Conservation (phyloP, 176 grass and related monocot species). For the Oryza punctata region DNA sequence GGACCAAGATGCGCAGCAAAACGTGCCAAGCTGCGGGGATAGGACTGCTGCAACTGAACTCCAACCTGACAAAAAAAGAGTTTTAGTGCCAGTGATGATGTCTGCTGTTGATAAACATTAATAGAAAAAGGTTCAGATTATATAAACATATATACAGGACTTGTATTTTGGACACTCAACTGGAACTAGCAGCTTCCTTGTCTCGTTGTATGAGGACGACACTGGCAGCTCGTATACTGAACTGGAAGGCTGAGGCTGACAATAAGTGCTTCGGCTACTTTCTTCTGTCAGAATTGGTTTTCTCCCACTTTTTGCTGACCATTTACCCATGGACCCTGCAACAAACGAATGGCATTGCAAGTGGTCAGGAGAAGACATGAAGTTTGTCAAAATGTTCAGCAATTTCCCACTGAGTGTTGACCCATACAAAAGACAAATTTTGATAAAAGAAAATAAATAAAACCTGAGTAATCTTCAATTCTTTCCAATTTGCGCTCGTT, state of each 20-base stretch:
- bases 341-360: not conserved
- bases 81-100: conserved; percentile 22
- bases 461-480: conserved; percentile 78
- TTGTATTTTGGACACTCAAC: conserved; percentile 47
- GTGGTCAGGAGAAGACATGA: not conserved
- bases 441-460: not conserved
- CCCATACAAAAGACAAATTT: not conserved
- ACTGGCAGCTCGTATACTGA: conserved; percentile 57
- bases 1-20: conserved; percentile 76
- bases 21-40: conserved; percentile 71
- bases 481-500: conserved; percentile 51
- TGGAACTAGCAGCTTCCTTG: conserved; percentile 77
- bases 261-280: conserved; percentile 74
- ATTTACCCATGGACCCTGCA: conserved; percentile 58
- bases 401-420: conserved; percentile 12
- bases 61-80: conserved; percentile 65
- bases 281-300: conserved; percentile 68
- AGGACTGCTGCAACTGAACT: conserved; percentile 63
- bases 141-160: conserved; percentile 13
- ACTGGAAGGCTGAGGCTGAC: conserved; percentile 49
- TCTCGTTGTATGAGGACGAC: conserved; percentile 53
- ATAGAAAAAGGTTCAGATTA: conserved; percentile 2
- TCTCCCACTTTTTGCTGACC: conserved; percentile 57
- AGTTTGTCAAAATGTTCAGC: not conserved
- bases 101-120: conserved; percentile 21